phyloP scores from a whole-genome alignment of 495 filamentous ascomycete species.

The Margaritispora aquatica region DNA sequence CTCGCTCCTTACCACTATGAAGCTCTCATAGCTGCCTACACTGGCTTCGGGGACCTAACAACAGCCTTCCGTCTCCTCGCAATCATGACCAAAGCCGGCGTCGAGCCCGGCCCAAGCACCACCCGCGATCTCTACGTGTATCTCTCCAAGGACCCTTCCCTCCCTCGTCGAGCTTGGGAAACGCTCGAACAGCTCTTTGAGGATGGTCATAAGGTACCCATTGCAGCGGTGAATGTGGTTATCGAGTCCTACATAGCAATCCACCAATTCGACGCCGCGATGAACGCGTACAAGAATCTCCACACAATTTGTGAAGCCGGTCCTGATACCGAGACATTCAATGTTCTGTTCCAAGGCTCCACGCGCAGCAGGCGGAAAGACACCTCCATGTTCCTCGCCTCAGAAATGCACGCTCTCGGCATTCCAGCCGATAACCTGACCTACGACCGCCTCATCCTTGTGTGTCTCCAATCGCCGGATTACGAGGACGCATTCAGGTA shows the following conservation, averaged over 20 bases:
- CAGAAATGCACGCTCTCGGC: conserved; percentile 64
- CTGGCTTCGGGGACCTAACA: conserved; percentile 43
- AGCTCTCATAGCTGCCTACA: conserved; percentile 61
- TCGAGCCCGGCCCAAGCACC: conserved; percentile 43
- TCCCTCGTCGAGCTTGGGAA: conserved; percentile 39
- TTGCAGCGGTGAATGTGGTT: conserved; percentile 54
- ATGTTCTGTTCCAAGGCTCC: conserved; percentile 61
- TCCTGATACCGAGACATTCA: conserved; percentile 57
- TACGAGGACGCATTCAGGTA: conserved; percentile 54
- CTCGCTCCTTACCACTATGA: conserved; percentile 68
- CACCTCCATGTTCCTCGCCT: conserved; percentile 59
- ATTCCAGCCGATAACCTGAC: conserved; percentile 54
- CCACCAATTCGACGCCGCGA: conserved; percentile 42
- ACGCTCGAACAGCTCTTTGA: conserved; percentile 47
- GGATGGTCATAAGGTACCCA: conserved; percentile 39
- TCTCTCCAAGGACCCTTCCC: conserved; percentile 26
- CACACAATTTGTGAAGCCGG: conserved; percentile 51
- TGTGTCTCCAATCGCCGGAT: conserved; percentile 44
- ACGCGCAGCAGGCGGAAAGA: conserved; percentile 32
- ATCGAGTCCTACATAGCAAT: conserved; percentile 46
- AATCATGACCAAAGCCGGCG: conserved; percentile 58
- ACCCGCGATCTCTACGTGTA: conserved; percentile 49
- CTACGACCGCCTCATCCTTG: conserved; percentile 63
- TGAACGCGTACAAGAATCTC: conserved; percentile 66
- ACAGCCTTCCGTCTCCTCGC: conserved; percentile 55